A percentile compares a stretch with the other conserved stretches of the same genome.
Evolutionary conservation across 2,329 filamentous ascomycete species (phyloP).

Genomic region (Fusarium euwallaceae): DNA sequence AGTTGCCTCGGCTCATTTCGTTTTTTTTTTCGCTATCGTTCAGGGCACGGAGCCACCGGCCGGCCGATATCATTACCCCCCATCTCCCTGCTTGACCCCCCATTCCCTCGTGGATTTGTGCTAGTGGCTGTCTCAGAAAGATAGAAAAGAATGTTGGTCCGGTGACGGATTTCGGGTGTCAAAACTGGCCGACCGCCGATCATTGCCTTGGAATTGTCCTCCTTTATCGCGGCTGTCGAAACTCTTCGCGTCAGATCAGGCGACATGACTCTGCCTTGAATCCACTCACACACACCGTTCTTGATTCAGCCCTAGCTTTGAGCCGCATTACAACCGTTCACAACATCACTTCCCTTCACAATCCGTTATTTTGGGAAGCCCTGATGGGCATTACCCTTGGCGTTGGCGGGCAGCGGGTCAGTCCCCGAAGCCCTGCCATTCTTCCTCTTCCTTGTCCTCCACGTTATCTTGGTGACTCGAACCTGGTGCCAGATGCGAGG

Average conservation of each 20-base stretch:
- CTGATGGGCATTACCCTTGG: slow-evolving; percentile 3
- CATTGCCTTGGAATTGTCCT: slow-evolving; percentile 3
- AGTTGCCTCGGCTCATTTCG: background rate
- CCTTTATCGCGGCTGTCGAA: slow-evolving; percentile 6
- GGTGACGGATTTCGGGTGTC: slow-evolving; percentile 31
- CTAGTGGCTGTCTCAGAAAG: slow-evolving; percentile 1
- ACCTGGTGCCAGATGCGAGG: slow-evolving; percentile 23
- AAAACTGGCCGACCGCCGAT: slow-evolving; percentile 13
- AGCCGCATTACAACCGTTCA: background rate
- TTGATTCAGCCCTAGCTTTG: background rate
- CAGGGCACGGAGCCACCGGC: slow-evolving; percentile 7
- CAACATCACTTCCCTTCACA: background rate
- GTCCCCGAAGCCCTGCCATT: slow-evolving; percentile 46
- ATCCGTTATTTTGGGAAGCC: background rate
- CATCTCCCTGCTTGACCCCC: background rate
- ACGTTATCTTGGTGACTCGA: slow-evolving; percentile 35
- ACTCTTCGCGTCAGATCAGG: slow-evolving; percentile 27
- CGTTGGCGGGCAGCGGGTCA: slow-evolving; percentile 21
- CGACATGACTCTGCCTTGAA: slow-evolving; percentile 15
- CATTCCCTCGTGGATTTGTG: background rate
- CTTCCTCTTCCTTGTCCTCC: slow-evolving; percentile 37
- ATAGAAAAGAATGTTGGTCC: background rate
- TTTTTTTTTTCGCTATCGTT: background rate
- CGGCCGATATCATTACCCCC: slow-evolving; percentile 6
- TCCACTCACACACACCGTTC: background rate